phyloP scores from a whole-genome alignment of 108 stramenopile genomes.

The Nitzschia palea region DNA sequence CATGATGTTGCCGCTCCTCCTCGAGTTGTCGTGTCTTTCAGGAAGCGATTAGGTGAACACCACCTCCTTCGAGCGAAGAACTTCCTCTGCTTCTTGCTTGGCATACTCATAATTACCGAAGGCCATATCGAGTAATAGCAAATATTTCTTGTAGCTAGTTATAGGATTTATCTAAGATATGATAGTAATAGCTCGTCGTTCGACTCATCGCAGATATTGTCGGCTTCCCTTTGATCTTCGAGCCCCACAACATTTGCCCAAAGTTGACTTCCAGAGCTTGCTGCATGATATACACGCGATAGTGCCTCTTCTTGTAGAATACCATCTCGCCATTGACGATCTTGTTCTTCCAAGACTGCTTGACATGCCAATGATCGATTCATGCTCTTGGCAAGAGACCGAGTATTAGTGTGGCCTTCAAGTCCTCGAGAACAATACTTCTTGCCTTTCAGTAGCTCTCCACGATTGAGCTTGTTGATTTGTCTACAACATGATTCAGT shows the following conservation, averaged over 20 bases:
- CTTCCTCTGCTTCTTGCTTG: too few species aligned
- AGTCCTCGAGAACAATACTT: constrained; percentile 7
- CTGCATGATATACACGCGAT: neutral
- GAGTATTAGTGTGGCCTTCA: neutral
- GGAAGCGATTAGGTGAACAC: too few species aligned
- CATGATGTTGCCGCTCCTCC: too few species aligned
- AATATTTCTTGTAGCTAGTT: too few species aligned
- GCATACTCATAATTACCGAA: too few species aligned
- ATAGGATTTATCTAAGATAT: too few species aligned
- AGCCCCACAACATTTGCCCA: neutral
- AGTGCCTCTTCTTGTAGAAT: neutral
- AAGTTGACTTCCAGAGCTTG: neutral
- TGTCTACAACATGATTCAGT: neutral
- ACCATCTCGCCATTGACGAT: neutral
- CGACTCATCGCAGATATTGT: neutral
- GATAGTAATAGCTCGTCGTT: too few species aligned
- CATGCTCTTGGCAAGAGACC: too few species aligned
- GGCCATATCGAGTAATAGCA: too few species aligned
- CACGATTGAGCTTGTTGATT: neutral
- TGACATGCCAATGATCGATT: too few species aligned
- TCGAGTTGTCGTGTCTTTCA: too few species aligned
- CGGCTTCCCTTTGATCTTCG: neutral
- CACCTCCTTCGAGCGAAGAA: too few species aligned
- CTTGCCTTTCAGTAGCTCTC: neutral
- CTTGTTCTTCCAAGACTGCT: neutral